Base-by-base conservation (phyloP, 441 rosid genomes). In the Populus hybrid region DNA sequence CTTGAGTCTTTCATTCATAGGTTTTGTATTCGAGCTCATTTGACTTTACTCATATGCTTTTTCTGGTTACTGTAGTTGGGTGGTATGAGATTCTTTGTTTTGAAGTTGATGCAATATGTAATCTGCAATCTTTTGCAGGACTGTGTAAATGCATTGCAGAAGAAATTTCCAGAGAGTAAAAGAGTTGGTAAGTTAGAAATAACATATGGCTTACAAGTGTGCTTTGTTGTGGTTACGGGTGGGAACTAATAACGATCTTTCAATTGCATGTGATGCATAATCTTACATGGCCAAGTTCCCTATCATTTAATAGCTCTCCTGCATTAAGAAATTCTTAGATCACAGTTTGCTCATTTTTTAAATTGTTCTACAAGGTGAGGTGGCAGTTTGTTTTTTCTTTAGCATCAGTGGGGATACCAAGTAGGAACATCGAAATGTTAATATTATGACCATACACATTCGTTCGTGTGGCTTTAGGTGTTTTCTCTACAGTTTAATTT, bases 101-200 rank as follows among this genome's bases (percentile, higher is more conserved):
- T 65, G 50, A 71, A 77, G 24, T 68, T 78, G 77, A 74, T 40
- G 65, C 5, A 23, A 24, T 78, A 50, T 75, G 36, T 14, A 21
- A 65, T 63, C 83, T 68, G 64, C n/a, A 35, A 61, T 73, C 40
- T 64, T 79, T 81, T 89, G 84, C 88, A 97, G 99, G 95, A 89
- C 75, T 94, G 97, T 87, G 82, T 93, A 80, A 91, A 81, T 87
- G 93, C 80, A 81, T 85, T 97, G 80, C 92, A 79, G 66, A 92
- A 88, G 86, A 88, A 80, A 79, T 97, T 97, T 83, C 97, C 98
- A 0, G 98, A 84, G 85, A 94, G 99, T 87, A 97, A 92, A 86
- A 90, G 99, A 82, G 98, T 94, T 83, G 98, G 99, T 94, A 88
- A 90, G 98, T 82, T 75, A 10, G 69, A 81, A 64, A 46, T 69